Evolutionary conservation across 805 yeast genomes (phyloP).

Genomic region (Wickerhamiella allomyrinae): DNA sequence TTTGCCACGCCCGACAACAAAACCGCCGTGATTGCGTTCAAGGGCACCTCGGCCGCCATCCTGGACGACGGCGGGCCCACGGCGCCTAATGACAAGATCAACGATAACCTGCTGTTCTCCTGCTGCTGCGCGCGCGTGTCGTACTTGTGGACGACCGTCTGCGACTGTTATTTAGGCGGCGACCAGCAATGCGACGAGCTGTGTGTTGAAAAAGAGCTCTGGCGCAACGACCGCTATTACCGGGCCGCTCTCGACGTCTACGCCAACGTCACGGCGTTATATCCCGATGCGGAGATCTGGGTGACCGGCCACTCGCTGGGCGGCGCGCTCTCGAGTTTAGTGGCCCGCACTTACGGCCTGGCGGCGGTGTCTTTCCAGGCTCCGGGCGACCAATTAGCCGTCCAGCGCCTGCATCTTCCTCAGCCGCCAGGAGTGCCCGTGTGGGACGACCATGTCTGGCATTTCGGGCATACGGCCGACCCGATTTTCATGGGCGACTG

Average conservation of each 20-base stretch:
- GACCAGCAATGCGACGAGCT: conserved; percentile 70
- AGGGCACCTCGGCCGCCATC: conserved; percentile 84
- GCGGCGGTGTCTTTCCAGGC: conserved; percentile 89
- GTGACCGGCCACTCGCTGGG: conserved; percentile 92
- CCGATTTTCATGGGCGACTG: conserved; percentile 96
- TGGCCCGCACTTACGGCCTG: conserved; percentile 79
- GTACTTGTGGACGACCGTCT: conserved; percentile 85
- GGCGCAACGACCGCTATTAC: conserved; percentile 67
- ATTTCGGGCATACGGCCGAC: conserved; percentile 92
- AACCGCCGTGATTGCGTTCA: conserved; percentile 61
- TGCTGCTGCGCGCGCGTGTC: conserved; percentile 94
- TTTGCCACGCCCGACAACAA: conserved; percentile 47
- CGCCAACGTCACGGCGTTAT: conserved; percentile 47
- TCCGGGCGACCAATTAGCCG: conserved; percentile 80
- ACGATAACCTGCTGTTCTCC: conserved; percentile 79
- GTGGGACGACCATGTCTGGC: conserved; percentile 77
- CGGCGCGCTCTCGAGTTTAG: conserved; percentile 64
- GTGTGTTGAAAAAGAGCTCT: conserved; percentile 66
- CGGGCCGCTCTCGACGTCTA: conserved; percentile 66
- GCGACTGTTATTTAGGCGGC: conserved; percentile 70
- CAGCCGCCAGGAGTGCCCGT: conserved; percentile 79
- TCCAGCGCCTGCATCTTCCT: conserved; percentile 75
- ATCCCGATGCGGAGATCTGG: conserved; percentile 71
- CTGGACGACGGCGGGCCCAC: conserved; percentile 47
- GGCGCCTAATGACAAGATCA: conserved; percentile 61